Evolutionary conservation across 352 stramenopile genomes (phyloP), one percentile per base, ranked within the genome.

Genomic region (Phytophthora macrochlamydospora): DNA sequence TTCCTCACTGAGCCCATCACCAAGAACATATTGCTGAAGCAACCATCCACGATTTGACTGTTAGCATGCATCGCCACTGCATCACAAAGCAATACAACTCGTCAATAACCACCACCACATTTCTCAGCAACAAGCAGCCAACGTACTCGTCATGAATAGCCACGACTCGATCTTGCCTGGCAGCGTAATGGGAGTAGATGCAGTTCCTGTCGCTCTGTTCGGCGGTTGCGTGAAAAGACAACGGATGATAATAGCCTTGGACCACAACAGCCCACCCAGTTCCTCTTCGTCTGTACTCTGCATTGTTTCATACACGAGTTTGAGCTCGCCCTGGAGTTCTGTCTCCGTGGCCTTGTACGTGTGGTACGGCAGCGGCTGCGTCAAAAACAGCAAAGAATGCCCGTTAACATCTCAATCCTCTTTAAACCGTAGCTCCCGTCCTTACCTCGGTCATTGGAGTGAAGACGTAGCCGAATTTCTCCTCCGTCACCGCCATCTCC

Each of bases 11-110:
- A 81, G 28, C 65, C 67, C 32, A 73, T 51, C 33, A 82, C 59
- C 42, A 88, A 33, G 54, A 91, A 89, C 32, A 95, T 72, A 56
- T 93, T 93, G 61, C 74, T 87, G 56, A 89, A 84, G 50, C 81
- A 91, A 7, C 87, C 87, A 53, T 74, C 76, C 44, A 92, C 77
- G n/a, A 95, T 75, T 52, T 93, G 71, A 24, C 67, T 79, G 63
- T 81, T 73, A 62, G 63, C 83, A 60, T 95, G 87, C 24, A 69
- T 89, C 30, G 81, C 83, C 83, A 95, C 87, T 95, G 53, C 13
- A 56, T 14, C 3, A 68, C 64, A 24, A 63, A 46, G 3, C 2
- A 29, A 69, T 54, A 53, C 29, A 48, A 56, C 24, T 24, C 5
- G 46, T 65, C 45, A 71, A 29, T 29, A 7, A 8, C 14, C 18